These are phyloP conservation scores for Yamadazyma taylorii DNA, from an alignment of 1,139 yeast species.

Conservation along the genomic window DNA sequence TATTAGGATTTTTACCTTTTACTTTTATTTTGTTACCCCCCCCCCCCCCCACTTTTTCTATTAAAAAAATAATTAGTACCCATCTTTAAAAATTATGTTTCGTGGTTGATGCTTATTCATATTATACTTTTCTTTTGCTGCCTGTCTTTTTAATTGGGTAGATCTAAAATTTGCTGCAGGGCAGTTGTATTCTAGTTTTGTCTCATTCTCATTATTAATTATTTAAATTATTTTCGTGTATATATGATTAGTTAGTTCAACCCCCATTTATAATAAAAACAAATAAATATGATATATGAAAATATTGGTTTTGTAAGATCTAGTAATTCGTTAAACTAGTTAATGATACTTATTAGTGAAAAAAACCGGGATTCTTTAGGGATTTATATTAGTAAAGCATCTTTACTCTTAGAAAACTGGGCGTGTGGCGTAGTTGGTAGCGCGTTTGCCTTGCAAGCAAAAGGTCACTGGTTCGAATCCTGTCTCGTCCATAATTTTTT, in stretches of 20 bases:
- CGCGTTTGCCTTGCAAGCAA: conserved; percentile 69
- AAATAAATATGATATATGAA: too few relatives aligned
- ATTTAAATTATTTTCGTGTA: conserved; percentile 9
- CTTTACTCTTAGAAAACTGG: conserved; percentile 25
- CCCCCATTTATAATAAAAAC: too few relatives aligned
- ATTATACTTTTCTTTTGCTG: conserved; percentile 6
- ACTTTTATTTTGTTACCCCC: too few relatives aligned
- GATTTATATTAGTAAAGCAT: too few relatives aligned
- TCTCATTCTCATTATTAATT: not conserved
- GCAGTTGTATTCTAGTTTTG: conserved; percentile 6
- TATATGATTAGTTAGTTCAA: conserved; percentile 6
- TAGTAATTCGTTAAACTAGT: too few relatives aligned
- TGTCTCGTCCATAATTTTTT: conserved; percentile 55
- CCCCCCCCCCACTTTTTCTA: too few relatives aligned
- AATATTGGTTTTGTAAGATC: too few relatives aligned
- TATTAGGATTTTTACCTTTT: too few relatives aligned
- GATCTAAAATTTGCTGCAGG: conserved; percentile 9
- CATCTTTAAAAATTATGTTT: conserved; percentile 8
- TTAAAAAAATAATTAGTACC: conserved; percentile 13
- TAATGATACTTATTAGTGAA: too few relatives aligned
- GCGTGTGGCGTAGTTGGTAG: conserved; percentile 75
- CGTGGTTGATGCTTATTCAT: conserved; percentile 9
- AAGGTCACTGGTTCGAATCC: conserved; percentile 71
- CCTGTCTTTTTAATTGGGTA: conserved; percentile 6
- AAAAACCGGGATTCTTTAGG: too few relatives aligned